These are phyloP conservation scores for Barnettozyma salicaria DNA, from an alignment of 805 yeast species.

Conservation along the genomic window DNA sequence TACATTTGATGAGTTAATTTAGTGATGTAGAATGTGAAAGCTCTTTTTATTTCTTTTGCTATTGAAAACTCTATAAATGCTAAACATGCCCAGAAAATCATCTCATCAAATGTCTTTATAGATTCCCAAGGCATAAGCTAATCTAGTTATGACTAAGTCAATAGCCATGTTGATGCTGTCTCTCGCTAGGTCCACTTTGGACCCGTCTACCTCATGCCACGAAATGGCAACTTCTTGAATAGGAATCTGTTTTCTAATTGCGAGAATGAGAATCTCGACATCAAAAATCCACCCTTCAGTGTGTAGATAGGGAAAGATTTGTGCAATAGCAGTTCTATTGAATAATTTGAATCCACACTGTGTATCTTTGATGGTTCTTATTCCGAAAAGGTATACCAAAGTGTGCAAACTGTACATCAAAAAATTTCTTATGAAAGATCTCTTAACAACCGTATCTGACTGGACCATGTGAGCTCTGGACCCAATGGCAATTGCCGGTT, in stretches of 20 bases:
- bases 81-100: neutral
- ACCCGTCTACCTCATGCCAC: conserved; percentile 97
- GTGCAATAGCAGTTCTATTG: conserved; percentile 56
- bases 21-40: too few species aligned
- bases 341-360: conserved; percentile 97
- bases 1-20: neutral
- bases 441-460: conserved; percentile 93
- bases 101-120: conserved; percentile 40
- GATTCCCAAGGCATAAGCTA: conserved; percentile 82
- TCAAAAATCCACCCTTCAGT: conserved; percentile 99
- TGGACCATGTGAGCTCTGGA: conserved; percentile 95
- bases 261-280: conserved; percentile 83
- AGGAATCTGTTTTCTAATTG: conserved; percentile 59
- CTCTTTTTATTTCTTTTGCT: too few species aligned
- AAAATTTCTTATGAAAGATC: conserved; percentile 82
- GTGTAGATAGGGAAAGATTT: conserved; percentile 84
- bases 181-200: conserved; percentile 85
- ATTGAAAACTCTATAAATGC: neutral
- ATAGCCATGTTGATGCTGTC: conserved; percentile 92
- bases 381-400: conserved; percentile 82
- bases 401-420: conserved; percentile 90
- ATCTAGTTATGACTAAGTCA: conserved; percentile 82
- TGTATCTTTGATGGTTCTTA: conserved; percentile 80
- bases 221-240: conserved; percentile 78
- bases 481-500: conserved; percentile 73